phyloP scores from a whole-genome alignment of 2,329 filamentous ascomycete species.

The Pseudogymnoascus sp. region DNA sequence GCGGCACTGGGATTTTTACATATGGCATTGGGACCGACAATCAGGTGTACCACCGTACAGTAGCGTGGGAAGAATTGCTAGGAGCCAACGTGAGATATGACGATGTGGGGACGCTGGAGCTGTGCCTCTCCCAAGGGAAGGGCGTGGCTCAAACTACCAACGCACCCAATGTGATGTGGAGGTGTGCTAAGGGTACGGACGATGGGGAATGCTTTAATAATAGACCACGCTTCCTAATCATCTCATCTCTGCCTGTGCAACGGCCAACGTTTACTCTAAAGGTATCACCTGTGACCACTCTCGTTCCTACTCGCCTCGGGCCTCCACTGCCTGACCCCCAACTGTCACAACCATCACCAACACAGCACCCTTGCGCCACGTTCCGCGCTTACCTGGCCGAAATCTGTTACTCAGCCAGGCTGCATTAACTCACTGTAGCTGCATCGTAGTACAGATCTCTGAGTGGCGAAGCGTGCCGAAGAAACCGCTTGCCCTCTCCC shows the following conservation, averaged over 20 bases:
- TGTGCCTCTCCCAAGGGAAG: too few species aligned
- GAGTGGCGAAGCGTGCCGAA: not conserved
- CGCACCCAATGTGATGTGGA: too few species aligned
- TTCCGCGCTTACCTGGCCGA: not conserved
- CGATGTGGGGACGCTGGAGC: too few species aligned
- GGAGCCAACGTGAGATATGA: too few species aligned
- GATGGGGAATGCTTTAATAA: too few species aligned
- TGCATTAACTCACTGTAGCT: not conserved
- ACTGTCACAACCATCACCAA: not conserved
- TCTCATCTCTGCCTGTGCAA: not conserved
- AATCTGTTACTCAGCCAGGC: not conserved
- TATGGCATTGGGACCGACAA: too few species aligned
- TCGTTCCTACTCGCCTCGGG: not conserved
- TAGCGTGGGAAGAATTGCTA: too few species aligned
- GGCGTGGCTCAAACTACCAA: too few species aligned
- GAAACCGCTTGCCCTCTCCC: not conserved
- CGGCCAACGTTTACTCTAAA: not conserved
- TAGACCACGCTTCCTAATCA: too few species aligned
- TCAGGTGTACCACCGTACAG: too few species aligned
- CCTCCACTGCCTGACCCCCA: not conserved
- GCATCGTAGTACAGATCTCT: not conserved
- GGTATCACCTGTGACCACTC: constrained; percentile 2
- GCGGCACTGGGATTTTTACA: too few species aligned
- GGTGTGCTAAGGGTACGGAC: too few species aligned
- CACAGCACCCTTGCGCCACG: not conserved